Conservation (phyloP, 805 yeast genomes). For the Lipomyces sp. region DNA sequence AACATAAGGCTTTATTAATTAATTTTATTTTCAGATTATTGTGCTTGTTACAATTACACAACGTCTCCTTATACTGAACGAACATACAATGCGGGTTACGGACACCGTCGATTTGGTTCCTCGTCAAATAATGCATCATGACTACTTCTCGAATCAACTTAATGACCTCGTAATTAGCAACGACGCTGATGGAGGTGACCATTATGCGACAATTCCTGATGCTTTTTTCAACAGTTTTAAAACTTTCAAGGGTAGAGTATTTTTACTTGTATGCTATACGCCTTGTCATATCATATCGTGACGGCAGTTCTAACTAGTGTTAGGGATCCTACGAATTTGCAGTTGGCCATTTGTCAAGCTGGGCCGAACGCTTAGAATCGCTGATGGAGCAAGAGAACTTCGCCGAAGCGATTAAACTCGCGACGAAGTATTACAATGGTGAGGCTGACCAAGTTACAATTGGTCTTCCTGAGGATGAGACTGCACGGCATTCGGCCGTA, state of each 20-base stretch:
- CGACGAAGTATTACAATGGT: slow-evolving; percentile 53
- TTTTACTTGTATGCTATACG: slow-evolving; percentile 46
- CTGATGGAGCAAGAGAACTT: slow-evolving; percentile 51
- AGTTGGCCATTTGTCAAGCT: slow-evolving; percentile 59
- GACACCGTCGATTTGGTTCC: slow-evolving; percentile 42
- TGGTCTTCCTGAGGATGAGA: slow-evolving; percentile 53
- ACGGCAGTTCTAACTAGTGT: not conserved
- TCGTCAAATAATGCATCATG: slow-evolving; percentile 41
- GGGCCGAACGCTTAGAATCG: slow-evolving; percentile 63
- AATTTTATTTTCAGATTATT: slow-evolving; percentile 37
- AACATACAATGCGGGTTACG: slow-evolving; percentile 40
- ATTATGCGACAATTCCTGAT: slow-evolving; percentile 37
- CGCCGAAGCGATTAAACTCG: slow-evolving; percentile 54
- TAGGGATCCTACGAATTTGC: slow-evolving; percentile 45
- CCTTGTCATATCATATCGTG: not conserved
- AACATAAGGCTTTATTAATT: not conserved
- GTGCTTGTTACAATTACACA: slow-evolving; percentile 46
- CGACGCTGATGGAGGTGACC: slow-evolving; percentile 26
- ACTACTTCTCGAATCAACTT: slow-evolving; percentile 34
- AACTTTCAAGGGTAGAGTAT: slow-evolving; percentile 47
- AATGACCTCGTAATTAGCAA: slow-evolving; percentile 25
- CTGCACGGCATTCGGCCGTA: slow-evolving; percentile 49
- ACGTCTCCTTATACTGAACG: slow-evolving; percentile 45
- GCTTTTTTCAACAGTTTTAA: slow-evolving; percentile 40
- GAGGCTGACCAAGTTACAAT: slow-evolving; percentile 48